A percentile compares a stretch with the other conserved stretches of the same genome.
These are phyloP conservation scores for Sporothrix pallida DNA, from an alignment of 2,329 filamentous ascomycete genomes.

Conservation along the genomic window DNA sequence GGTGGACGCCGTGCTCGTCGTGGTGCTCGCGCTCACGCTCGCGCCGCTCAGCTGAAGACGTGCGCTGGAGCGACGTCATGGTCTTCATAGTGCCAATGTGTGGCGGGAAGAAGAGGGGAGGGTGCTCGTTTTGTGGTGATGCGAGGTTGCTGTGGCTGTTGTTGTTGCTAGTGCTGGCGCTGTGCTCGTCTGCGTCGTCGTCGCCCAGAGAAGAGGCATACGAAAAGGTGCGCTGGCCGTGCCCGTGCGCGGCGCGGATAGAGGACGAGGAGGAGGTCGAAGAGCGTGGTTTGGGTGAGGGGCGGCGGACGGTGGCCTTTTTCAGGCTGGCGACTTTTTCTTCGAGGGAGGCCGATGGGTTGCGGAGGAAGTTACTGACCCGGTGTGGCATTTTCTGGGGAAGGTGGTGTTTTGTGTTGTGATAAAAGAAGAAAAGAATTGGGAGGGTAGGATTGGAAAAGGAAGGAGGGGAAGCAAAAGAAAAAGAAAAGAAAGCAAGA, in stretches of 20 bases:
- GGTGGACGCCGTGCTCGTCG: constrained; percentile 47
- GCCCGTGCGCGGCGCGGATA: constrained; percentile 41
- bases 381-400: constrained; percentile 59
- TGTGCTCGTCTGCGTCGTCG: constrained; percentile 39
- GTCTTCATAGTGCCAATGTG: constrained; percentile 33
- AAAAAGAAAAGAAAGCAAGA: not conserved
- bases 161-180: constrained; percentile 34
- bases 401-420: not conserved
- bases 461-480: not conserved
- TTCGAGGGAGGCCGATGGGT: constrained; percentile 55
- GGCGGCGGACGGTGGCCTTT: constrained; percentile 46
- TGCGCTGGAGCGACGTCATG: constrained; percentile 35
- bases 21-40: constrained; percentile 44
- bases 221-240: constrained; percentile 46
- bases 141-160: not conserved
- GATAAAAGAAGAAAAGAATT: not conserved
- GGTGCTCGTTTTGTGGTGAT: not conserved
- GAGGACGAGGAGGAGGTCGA: constrained; percentile 37
- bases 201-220: constrained; percentile 49
- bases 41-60: constrained; percentile 37
- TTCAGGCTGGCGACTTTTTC: constrained; percentile 58
- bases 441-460: constrained; percentile 17
- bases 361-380: constrained; percentile 63
- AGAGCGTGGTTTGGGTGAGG: constrained; percentile 40
- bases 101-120: not conserved